Conservation (phyloP, 805 yeast genomes). For the Hanseniaspora nectarophila region DNA sequence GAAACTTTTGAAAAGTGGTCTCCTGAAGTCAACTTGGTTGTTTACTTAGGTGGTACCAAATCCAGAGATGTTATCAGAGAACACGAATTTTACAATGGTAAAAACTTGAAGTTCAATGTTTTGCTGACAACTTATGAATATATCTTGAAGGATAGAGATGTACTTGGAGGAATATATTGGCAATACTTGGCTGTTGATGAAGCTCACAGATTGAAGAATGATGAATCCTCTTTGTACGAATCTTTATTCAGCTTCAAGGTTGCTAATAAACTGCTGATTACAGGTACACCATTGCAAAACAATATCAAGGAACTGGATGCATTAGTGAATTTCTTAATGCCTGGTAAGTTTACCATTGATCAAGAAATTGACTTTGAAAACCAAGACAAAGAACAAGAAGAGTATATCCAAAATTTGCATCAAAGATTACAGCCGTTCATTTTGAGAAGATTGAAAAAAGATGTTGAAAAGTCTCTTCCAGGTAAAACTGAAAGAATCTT, state of each 20-base stretch:
- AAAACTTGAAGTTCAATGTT: slow-evolving; percentile 81
- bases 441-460: slow-evolving; percentile 84
- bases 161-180: slow-evolving; percentile 79
- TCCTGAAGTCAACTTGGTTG: slow-evolving; percentile 86
- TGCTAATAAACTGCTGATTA: slow-evolving; percentile 72
- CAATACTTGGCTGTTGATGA: slow-evolving; percentile 96
- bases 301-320: slow-evolving; percentile 94
- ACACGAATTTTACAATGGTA: slow-evolving; percentile 62
- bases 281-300: slow-evolving; percentile 97
- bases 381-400: slow-evolving; percentile 77
- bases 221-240: slow-evolving; percentile 86
- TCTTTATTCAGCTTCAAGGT: slow-evolving; percentile 72
- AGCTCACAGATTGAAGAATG: slow-evolving; percentile 91
- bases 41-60: slow-evolving; percentile 82
- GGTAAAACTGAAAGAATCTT: slow-evolving; percentile 90
- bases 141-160: slow-evolving; percentile 74
- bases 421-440: slow-evolving; percentile 80
- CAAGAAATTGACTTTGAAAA: slow-evolving; percentile 91
- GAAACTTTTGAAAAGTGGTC: slow-evolving; percentile 97
- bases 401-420: slow-evolving; percentile 76
- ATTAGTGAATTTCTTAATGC: slow-evolving; percentile 87
- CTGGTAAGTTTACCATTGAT: slow-evolving; percentile 79
- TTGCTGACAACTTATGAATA: slow-evolving; percentile 91
- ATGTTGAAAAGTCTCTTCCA: slow-evolving; percentile 93
- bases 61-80: slow-evolving; percentile 75